Evolutionary conservation across 2,329 filamentous ascomycete species (phyloP), one percentile per base, ranked within the genome.

Genomic region (Aspergillus ochraceoroseus): DNA sequence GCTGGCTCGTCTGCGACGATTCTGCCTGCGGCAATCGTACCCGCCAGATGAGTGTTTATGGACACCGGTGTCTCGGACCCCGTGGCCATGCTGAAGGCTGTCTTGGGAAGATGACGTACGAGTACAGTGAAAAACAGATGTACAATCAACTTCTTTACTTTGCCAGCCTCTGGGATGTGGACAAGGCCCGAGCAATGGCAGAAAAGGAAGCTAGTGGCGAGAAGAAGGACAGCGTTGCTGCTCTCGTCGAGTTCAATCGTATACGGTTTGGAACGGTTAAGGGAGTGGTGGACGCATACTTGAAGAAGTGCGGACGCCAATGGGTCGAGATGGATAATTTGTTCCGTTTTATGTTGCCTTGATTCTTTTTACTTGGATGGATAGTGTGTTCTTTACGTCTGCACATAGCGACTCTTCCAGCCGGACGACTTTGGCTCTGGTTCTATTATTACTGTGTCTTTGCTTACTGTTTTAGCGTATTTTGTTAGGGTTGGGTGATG

Each of bases 121-220:
- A 94, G 67, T 83, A 86, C 58, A 75, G 77, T 1, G 92, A 96
- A 69, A 90, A 92, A 67, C 83, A 84, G 56, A 76, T 96, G 44
- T 96, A 95, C 70, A 96, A 94, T 64, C 92, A 98, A 67, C 73
- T 98, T 27, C 70, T 96, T 39, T 98, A 95, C 69, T 85, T 89
- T 61, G 77, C 84, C 19, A 76, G 76, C 33, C 67, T 96, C 40
- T 98, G 88, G 73, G 89, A 98, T 64, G 84, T 94, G 2, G 89
- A 96, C 47, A 87, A 86, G 67, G 84, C 84, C 9, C 78, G 79
- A 49, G 57, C 55, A 31, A 70, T 66, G n/a, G 68, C 68, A 5
- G 70, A 70, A 15, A 76, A 72, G 32, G 68, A 73, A 33, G 54
- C 72, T 13, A 62, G 65, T 44, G 67, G 62, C 1, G 70, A 80